phyloP scores from a whole-genome alignment of 2,329 filamentous ascomycete species.

The Aspergillus japonicus region DNA sequence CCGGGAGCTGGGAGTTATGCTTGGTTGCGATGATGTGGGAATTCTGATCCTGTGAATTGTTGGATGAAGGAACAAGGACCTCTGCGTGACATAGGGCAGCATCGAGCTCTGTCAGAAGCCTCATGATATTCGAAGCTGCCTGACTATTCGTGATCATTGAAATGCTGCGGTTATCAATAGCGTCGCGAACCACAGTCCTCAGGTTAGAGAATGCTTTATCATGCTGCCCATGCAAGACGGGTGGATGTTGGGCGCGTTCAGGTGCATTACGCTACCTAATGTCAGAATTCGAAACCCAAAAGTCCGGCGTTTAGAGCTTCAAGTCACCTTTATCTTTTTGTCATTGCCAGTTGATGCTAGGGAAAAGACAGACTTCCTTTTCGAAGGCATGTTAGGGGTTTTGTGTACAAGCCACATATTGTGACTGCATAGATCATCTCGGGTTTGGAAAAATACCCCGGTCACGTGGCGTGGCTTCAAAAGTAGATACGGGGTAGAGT shows the following conservation, averaged over 20 bases:
- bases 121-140: neutral
- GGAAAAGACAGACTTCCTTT: conserved; percentile 23
- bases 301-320: neutral
- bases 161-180: neutral
- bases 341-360: neutral
- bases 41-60: neutral
- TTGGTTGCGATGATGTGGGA: neutral
- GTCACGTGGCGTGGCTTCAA: conserved; percentile 5
- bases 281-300: conserved; percentile 1
- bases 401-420: neutral
- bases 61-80: neutral
- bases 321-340: conserved; percentile 21
- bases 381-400: conserved; percentile 27
- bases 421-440: neutral
- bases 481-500: neutral
- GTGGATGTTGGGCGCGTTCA: neutral
- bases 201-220: neutral
- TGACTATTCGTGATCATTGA: neutral
- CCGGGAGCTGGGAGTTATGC: conserved; percentile 16
- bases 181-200: neutral
- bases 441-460: neutral
- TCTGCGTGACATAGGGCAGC: conserved; percentile 18
- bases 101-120: conserved; percentile 15
- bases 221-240: neutral
- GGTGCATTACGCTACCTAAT: neutral